phyloP scores from a whole-genome alignment of 306 rosid species.

The Rosa multiflora region DNA sequence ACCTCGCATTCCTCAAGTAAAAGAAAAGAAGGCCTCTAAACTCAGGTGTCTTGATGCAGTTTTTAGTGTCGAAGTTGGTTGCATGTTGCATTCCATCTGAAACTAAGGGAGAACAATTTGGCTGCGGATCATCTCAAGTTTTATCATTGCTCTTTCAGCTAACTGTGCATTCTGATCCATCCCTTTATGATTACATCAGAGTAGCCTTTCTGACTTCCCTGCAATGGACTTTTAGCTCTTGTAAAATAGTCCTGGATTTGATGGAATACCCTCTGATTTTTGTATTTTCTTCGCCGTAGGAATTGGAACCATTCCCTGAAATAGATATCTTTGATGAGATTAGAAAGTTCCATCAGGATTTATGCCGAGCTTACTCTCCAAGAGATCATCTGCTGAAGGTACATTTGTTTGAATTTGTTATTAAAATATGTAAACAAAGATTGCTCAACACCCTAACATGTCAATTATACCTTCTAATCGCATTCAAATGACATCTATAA shows the following conservation, averaged over 20 bases:
- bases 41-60: constrained; percentile 40
- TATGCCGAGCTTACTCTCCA: constrained; percentile 67
- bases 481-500: neutral
- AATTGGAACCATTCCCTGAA: constrained; percentile 85
- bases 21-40: neutral
- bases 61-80: constrained; percentile 85
- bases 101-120: constrained; percentile 39
- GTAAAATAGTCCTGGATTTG: neutral
- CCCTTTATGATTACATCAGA: constrained; percentile 70
- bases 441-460: neutral
- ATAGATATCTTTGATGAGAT: constrained; percentile 58
- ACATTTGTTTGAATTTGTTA: constrained; percentile 13
- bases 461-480: neutral
- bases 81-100: constrained; percentile 65
- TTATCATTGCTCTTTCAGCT: constrained; percentile 60
- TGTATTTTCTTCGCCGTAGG: constrained; percentile 46
- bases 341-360: constrained; percentile 65
- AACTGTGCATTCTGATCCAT: constrained; percentile 72
- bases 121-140: constrained; percentile 49
- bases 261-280: constrained; percentile 17
- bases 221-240: constrained; percentile 15
- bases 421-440: neutral
- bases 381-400: constrained; percentile 77
- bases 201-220: constrained; percentile 45
- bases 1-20: neutral